phyloP scores from a whole-genome alignment of 176 grass and related monocot genomes.

The Bolboschoenus planiculmis region DNA sequence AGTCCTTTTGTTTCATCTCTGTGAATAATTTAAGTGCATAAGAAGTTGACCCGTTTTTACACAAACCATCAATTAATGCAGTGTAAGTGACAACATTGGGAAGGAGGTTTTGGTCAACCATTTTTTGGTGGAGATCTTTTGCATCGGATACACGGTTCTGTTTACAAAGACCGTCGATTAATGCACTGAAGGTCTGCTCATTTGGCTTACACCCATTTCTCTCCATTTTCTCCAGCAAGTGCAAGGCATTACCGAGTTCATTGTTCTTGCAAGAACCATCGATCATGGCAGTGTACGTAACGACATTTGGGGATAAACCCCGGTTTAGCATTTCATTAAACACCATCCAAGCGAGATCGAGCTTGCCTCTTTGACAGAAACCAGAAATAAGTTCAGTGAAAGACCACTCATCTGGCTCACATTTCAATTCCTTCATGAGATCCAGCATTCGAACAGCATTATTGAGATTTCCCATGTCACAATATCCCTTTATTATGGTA shows the following conservation, averaged over 20 bases:
- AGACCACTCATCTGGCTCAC: slow-evolving; percentile 44
- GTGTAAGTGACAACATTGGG: slow-evolving; percentile 66
- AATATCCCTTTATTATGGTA: slow-evolving; percentile 50
- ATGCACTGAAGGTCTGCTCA: slow-evolving; percentile 48
- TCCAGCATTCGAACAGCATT: slow-evolving; percentile 52
- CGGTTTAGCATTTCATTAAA: slow-evolving; percentile 36
- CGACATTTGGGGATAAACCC: slow-evolving; percentile 37
- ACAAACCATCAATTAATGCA: slow-evolving; percentile 50
- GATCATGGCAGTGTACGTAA: slow-evolving; percentile 45
- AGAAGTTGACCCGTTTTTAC: slow-evolving; percentile 45
- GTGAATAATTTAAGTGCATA: slow-evolving; percentile 41
- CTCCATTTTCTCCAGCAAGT: slow-evolving; percentile 43
- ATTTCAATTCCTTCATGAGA: slow-evolving; percentile 38
- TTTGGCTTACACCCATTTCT: slow-evolving; percentile 50
- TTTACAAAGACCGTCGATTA: slow-evolving; percentile 46
- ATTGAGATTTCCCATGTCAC: slow-evolving; percentile 33
- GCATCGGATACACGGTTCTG: slow-evolving; percentile 42
- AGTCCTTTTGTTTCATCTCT: slow-evolving; percentile 38
- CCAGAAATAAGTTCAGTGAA: slow-evolving; percentile 44
- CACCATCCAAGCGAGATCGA: slow-evolving; percentile 22
- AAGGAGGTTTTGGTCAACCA: slow-evolving; percentile 37
- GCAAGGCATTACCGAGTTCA: slow-evolving; percentile 36
- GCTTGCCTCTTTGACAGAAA: slow-evolving; percentile 29
- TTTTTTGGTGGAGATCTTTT: slow-evolving; percentile 35
- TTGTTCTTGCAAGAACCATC: slow-evolving; percentile 54